phyloP scores from a whole-genome alignment of 345 rosid genomes.

The Durio zibethinus region DNA sequence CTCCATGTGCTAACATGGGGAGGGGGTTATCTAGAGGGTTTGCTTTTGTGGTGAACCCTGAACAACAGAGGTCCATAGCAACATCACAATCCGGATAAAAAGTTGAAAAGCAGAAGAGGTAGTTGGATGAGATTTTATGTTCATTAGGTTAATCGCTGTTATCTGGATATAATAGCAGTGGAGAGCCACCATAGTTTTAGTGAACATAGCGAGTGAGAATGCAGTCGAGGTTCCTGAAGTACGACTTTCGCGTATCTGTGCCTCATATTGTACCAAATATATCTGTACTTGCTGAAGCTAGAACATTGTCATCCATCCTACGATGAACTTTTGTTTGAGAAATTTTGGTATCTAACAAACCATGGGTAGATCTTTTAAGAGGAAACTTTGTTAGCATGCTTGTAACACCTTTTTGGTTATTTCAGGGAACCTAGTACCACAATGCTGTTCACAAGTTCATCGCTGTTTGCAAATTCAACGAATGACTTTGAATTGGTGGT shows the following conservation, averaged over 20 bases:
- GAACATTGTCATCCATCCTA: conserved; percentile 1
- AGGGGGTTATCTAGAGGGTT: not conserved
- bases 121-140: not conserved
- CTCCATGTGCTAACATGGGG: not conserved
- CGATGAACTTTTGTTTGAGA: not conserved
- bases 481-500: conserved; percentile 20
- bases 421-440: conserved; percentile 89
- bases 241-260: not conserved
- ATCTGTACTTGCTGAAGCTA: not conserved
- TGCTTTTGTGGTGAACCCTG: not conserved
- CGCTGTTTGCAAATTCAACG: conserved; percentile 71
- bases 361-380: not conserved
- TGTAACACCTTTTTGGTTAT: not conserved
- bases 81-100: not conserved
- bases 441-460: conserved; percentile 88
- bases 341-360: not conserved
- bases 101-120: not conserved
- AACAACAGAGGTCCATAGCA: not conserved
- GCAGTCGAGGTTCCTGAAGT: not conserved
- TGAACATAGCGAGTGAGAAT: not conserved
- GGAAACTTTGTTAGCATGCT: not conserved
- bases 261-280: not conserved
- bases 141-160: not conserved
- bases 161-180: not conserved
- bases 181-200: not conserved